Evolutionary conservation across 441 rosid species (phyloP), one percentile per base, ranked within the genome.

Genomic region (Adansonia rubrostipa): DNA sequence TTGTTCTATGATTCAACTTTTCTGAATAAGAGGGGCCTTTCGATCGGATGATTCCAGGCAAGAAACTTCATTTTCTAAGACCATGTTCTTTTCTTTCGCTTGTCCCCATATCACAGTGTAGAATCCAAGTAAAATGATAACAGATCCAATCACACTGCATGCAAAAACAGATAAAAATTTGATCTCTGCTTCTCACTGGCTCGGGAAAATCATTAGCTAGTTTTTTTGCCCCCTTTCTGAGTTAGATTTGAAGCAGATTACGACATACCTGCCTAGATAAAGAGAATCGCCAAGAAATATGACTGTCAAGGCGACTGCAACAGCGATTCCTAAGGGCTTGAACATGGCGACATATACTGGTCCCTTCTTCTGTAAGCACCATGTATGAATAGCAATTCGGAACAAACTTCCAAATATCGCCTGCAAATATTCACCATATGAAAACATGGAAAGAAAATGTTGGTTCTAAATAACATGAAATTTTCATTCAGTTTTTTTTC

Each of bases 271-370:
- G 79, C 91, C 91, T 2, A 85, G 78, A 77, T 74, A 81, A 36
- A 86, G 87, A 6, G 82, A 73, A 19, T 81, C 87, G 0, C 88
- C 88, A 6, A 89, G 88, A 62, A 88, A 82, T 1, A 67, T 11
- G 80, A 83, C 80, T 10, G 82, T 73, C 77, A 89, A 68, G 63
- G 72, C 9, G 7, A 81, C 87, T 3, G 91, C 86, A 77, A 86
- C 47, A 19, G 58, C 85, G 48, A 88, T 86, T 7, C 88, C 87
- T 75, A 89, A 20, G 3, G 90, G 91, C 72, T 62, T 79, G 88
- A 88, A 89, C 87, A 89, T 83, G 62, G 88, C 75, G 0, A 86
- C 93, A 53, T 68, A 88, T 4, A 86, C 76, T 9, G 91, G 87
- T 8, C 92, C 92, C 57, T 80, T 87, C 78, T 61, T 73, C 45